Base-by-base conservation (phyloP, 116 monocot species). In the Dioscorea cayenensis region DNA sequence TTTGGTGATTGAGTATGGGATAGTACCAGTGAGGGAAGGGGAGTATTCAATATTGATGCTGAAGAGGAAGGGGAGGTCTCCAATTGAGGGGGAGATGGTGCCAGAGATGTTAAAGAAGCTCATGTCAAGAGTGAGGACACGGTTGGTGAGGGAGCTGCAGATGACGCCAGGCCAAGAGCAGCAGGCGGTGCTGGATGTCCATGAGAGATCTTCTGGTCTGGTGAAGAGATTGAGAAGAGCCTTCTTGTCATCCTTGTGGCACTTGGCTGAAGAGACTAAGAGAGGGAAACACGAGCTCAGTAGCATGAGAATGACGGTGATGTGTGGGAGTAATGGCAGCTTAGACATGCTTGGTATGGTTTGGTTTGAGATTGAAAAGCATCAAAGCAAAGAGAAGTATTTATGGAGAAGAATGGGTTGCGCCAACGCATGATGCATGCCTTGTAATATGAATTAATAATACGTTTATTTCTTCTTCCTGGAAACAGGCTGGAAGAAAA, bases 11-110 rank as follows among this genome's bases (percentile, higher is more conserved):
- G 78, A 49, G n/a, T 55, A 6, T 10, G 84, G 80, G 55, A 84
- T 70, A 36, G 66, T 16, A 50, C 85, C 85, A 36, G 13, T 18
- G 38, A 84, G 74, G 67, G 28, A 18, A 20, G 87, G 77, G 52
- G 75, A 64, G 22, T 77, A 36, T 67, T 65, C 62, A 43, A 83
- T 20, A 58, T 36, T 0, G 7, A 83, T 66, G 66, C 2, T 13
- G 18, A 10, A 6, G 64, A 83, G 87, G 64, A 35, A 66, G 21
- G 83, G 67, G 51, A 87, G 77, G 69, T 59, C 29, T 14, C 72
- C 71, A 51, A 88, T 64, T 62, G 79, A 35, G 1, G 38, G 43
- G 6, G 67, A 28, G 19, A 27, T 63, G 43, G 63, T 51, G 23
- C 70, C 70, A 43, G 71, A 0, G 50, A 65, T 4, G 28, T 77